Evolutionary conservation across 1,284 basidiomycete genomes (phyloP), one percentile per base, ranked within the genome.

Genomic region (Heterobasidion annosum): DNA sequence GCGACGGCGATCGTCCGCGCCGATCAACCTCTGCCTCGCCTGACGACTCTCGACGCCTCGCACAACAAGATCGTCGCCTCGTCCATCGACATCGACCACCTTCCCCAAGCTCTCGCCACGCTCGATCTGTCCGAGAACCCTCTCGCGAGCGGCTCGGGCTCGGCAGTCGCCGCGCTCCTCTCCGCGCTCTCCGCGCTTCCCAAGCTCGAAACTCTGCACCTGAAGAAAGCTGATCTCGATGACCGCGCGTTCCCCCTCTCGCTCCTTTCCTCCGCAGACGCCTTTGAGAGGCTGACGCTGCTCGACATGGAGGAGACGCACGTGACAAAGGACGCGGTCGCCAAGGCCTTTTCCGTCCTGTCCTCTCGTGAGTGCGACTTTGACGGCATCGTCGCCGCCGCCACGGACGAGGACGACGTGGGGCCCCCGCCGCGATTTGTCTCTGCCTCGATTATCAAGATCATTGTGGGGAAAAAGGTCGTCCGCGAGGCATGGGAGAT

Each of bases 401-500:
- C 15, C 16, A 34, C 47, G 2, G 18, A 19, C 47, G 47, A 48
- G 7, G 16, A 19, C 16, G 76, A 81, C 42, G 32, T 33, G 2
- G 10, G 19, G 10, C 18, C 40, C 12, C 34, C 78, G 5, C 3
- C 5, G 25, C 25, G 25, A 25, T 3, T 0, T 1, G 49, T 54
- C 9, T 18, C 49, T 3, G 25, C 16, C 18, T 81, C 81, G 15
- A 69, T 74, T 0, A 63, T 81, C 10, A 75, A 76, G 44, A 67
- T 90, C 18, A 69, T 81, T n/a, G 72, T 88, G 2, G 88, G 87
- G 8, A 88, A 86, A 68, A 76, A 74, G 60, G 70, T 88, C 18
- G 62, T 86, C 52, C 82, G 80, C 61, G 88, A 91, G 66, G 66
- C 77, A 34, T 90, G 88, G 88, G 88, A 91, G 65, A 62, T 91